A percentile compares a stretch with the other conserved stretches of the same genome.
Conservation (phyloP, 2,329 filamentous ascomycete genomes). For the Cordyceps tenuipes region DNA sequence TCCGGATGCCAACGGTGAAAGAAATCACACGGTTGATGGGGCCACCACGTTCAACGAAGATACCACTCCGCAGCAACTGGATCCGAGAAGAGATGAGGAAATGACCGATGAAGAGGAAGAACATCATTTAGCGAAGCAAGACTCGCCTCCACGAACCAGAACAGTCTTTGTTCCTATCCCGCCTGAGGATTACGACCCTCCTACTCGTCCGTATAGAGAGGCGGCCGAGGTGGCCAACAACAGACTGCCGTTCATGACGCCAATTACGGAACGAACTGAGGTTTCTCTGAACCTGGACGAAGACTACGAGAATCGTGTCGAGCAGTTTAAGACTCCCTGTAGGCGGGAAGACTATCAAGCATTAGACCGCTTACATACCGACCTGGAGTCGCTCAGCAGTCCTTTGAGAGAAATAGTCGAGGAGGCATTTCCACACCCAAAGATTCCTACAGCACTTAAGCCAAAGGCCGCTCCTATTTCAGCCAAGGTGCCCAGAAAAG, state of each 20-base stretch:
- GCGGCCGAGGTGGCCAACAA: constrained; percentile 75
- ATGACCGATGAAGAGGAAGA: constrained; percentile 28
- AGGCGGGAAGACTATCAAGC: constrained; percentile 37
- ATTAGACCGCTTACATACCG: constrained; percentile 19
- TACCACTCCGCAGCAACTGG: constrained; percentile 13
- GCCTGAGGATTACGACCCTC: constrained; percentile 78
- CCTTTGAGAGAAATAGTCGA: constrained; percentile 61
- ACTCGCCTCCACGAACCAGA: constrained; percentile 45
- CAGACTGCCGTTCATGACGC: constrained; percentile 94
- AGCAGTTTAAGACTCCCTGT: constrained; percentile 70
- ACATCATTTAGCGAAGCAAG: constrained; percentile 34
- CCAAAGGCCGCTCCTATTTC: constrained; percentile 31
- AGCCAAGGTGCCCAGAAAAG: constrained; percentile 42
- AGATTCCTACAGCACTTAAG: constrained; percentile 42
- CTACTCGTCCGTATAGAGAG: constrained; percentile 73
- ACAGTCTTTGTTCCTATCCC: constrained; percentile 70
- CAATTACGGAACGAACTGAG: constrained; percentile 93
- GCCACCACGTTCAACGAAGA: constrained; percentile 9
- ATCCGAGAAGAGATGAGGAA: constrained; percentile 30
- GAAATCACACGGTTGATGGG: constrained; percentile 23
- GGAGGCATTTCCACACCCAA: constrained; percentile 37
- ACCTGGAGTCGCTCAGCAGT: constrained; percentile 51
- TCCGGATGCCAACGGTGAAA: constrained; percentile 35
- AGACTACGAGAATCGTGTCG: constrained; percentile 36
- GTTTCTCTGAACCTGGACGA: constrained; percentile 66